These are phyloP conservation scores for Allomyces macrogynus DNA, from an alignment of 192 early-diverging fungal species.

Conservation along the genomic window DNA sequence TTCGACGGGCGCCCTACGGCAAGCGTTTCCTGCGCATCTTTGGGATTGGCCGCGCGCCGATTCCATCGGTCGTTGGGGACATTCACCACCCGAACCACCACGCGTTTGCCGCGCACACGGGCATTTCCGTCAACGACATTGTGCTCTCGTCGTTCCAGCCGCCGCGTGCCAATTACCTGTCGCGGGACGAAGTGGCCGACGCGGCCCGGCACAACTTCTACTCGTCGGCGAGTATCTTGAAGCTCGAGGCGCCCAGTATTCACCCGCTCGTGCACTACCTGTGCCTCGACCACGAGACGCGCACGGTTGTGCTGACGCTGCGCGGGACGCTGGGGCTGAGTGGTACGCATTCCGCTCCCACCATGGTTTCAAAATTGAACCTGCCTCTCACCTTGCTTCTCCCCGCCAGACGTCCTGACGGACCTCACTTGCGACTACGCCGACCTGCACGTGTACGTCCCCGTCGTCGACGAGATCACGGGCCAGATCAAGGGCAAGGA, in stretches of 20 bases:
- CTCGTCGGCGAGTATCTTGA: not conserved
- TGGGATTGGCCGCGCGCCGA: conserved; percentile 28
- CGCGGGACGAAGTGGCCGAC: conserved; percentile 5
- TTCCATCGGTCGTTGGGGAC: conserved; percentile 12
- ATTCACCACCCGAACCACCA: conserved; percentile 41
- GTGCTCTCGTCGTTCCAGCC: conserved; percentile 36
- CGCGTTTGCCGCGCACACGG: conserved; percentile 60
- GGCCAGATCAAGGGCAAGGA: conserved; percentile 3
- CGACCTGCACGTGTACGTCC: conserved; percentile 20
- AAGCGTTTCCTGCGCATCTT: conserved; percentile 51
- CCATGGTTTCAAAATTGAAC: too few relatives aligned
- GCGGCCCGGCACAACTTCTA: not conserved
- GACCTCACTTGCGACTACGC: conserved; percentile 65
- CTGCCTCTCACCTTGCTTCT: too few relatives aligned
- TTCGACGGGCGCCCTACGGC: conserved; percentile 48
- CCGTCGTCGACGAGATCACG: conserved; percentile 11
- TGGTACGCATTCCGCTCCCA: too few relatives aligned
- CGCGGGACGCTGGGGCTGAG: conserved; percentile 64
- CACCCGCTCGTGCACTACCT: conserved; percentile 62
- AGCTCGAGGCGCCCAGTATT: conserved; percentile 23
- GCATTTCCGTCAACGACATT: conserved; percentile 48
- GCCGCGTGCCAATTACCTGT: conserved; percentile 2
- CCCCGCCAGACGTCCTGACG: conserved; percentile 51
- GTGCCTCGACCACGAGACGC: conserved; percentile 56
- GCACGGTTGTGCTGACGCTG: conserved; percentile 58